Conservation (phyloP, 208 protist genomes). For the Acanthamoeba culbertsoni region DNA sequence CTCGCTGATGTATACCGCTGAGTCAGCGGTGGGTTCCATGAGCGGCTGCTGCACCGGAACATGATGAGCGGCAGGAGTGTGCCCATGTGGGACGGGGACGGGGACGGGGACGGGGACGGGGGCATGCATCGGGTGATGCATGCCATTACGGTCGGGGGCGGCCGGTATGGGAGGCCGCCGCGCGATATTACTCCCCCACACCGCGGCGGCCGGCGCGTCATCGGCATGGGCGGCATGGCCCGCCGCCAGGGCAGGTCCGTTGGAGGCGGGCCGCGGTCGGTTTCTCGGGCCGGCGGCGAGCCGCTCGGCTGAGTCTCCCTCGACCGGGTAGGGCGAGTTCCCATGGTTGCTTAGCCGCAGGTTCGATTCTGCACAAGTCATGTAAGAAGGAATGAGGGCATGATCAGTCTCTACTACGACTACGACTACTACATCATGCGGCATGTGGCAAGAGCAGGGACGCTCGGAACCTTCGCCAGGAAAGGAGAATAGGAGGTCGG, state of each 20-base stretch:
- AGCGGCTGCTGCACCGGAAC: too few relatives aligned
- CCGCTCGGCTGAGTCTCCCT: not conserved
- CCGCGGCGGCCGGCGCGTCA: not conserved
- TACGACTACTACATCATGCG: not conserved
- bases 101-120: too few relatives aligned
- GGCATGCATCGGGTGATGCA: not conserved
- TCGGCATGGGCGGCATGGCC: not conserved
- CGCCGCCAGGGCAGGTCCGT: not conserved
- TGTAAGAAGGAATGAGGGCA: not conserved
- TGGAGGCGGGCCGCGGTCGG: not conserved
- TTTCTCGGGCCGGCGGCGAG: too few relatives aligned
- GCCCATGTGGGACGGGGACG: too few relatives aligned
- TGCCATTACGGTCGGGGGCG: not conserved
- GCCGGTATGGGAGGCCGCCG: not conserved
- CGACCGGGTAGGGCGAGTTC: not conserved
- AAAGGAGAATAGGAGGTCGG: conserved; percentile 17
- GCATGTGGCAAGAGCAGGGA: not conserved
- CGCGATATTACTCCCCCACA: not conserved
- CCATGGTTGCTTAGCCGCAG: not conserved
- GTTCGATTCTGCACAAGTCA: not conserved
- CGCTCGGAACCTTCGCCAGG: not conserved
- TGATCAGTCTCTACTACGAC: not conserved
- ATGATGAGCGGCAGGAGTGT: too few relatives aligned
- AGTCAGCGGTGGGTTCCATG: too few relatives aligned
- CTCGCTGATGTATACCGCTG: too few relatives aligned